Percentiles rank a stretch among this genome's conserved stretches.
Conservation (phyloP, 78 protist species). For the Capsaspora owczarzaki region DNA sequence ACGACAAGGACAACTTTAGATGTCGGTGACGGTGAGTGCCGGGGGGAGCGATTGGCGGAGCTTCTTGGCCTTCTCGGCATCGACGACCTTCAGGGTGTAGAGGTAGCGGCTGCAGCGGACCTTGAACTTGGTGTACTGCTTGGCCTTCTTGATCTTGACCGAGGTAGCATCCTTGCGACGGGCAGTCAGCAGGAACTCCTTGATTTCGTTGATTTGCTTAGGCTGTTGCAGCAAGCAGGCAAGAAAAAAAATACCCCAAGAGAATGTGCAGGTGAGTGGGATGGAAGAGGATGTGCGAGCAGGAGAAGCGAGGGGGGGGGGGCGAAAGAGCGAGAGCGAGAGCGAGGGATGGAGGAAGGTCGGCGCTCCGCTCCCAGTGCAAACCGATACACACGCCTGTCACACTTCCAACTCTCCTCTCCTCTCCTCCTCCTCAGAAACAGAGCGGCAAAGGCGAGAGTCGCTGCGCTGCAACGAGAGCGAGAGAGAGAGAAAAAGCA, state of each 20-base stretch:
- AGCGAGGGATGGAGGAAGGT: neutral
- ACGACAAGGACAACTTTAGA: too few species aligned
- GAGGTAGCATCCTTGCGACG: slow-evolving; percentile 82
- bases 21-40: too few species aligned
- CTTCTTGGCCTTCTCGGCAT: slow-evolving; percentile 79
- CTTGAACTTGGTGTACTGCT: slow-evolving; percentile 88
- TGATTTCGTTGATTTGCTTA: slow-evolving; percentile 84
- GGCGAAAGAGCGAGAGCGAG: neutral
- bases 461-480: too few species aligned
- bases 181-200: slow-evolving; percentile 83
- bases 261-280: too few species aligned
- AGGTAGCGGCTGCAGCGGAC: slow-evolving; percentile 86
- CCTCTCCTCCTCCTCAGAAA: too few species aligned
- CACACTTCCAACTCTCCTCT: too few species aligned
- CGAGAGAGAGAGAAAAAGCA: too few species aligned
- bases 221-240: slow-evolving; percentile 60
- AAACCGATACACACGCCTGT: too few species aligned
- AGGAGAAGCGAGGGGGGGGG: too few species aligned
- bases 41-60: slow-evolving; percentile 90
- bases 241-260: neutral
- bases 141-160: slow-evolving; percentile 80
- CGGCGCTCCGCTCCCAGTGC: too few species aligned
- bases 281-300: too few species aligned
- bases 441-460: too few species aligned
- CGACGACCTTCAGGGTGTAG: slow-evolving; percentile 85